Conservation (phyloP, 495 filamentous ascomycete genomes). For the Parmelia sp. region DNA sequence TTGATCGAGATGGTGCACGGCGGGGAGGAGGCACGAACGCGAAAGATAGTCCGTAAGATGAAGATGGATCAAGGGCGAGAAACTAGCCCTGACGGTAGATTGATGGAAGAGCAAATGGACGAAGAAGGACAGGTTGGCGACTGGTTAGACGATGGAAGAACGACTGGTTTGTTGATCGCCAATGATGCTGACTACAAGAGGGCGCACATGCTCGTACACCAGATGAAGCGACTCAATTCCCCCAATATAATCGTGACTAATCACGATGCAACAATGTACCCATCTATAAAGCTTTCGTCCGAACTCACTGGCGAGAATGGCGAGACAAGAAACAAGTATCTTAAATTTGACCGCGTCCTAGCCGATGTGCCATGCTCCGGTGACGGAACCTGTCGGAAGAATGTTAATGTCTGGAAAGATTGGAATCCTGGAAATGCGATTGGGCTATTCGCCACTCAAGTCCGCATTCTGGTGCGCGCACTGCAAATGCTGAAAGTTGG, state of each 20-base stretch:
- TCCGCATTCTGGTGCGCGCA: constrained; percentile 83
- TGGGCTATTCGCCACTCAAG: constrained; percentile 76
- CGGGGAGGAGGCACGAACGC: constrained; percentile 79
- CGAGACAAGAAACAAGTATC: constrained; percentile 56
- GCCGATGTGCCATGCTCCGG: constrained; percentile 97
- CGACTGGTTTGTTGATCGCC: constrained; percentile 85
- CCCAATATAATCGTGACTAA: constrained; percentile 97
- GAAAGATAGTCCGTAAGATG: constrained; percentile 49
- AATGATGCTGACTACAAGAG: constrained; percentile 96
- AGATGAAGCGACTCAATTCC: constrained; percentile 92
- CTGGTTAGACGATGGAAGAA: constrained; percentile 69
- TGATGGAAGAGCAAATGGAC: constrained; percentile 35
- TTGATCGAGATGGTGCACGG: constrained; percentile 88
- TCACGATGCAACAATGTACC: constrained; percentile 94
- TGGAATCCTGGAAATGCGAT: constrained; percentile 81
- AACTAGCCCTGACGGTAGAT: constrained; percentile 41
- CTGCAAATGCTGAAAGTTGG: constrained; percentile 96
- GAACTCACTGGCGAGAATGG: constrained; percentile 43
- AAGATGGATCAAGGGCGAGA: constrained; percentile 44
- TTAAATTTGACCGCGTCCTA: constrained; percentile 94
- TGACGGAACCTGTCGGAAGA: constrained; percentile 89
- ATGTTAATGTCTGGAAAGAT: constrained; percentile 85
- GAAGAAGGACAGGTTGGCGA: constrained; percentile 48
- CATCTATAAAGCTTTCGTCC: constrained; percentile 70
- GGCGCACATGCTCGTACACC: constrained; percentile 92